These are phyloP conservation scores for Mycena albidolilacea DNA, from an alignment of 768 basidiomycete genomes.

Conservation along the genomic window DNA sequence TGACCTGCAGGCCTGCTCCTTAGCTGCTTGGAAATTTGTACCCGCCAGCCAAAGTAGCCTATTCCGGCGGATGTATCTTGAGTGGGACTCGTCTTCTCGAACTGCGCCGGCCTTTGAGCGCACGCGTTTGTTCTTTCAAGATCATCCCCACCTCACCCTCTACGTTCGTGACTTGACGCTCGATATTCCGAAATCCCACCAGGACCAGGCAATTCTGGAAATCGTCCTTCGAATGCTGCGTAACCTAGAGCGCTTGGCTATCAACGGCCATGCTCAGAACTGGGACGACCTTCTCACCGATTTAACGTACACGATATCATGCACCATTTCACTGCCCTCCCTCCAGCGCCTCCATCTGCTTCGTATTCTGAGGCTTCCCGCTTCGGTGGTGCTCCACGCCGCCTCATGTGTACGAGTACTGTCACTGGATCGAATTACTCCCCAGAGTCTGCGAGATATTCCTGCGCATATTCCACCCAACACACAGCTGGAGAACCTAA, in stretches of 20 bases:
- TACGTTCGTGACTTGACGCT: constrained; percentile 3
- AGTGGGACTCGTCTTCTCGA: constrained; percentile 5
- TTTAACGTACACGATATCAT: neutral
- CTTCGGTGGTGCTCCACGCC: constrained; percentile 7
- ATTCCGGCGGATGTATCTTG: constrained; percentile 4
- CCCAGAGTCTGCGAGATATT: neutral
- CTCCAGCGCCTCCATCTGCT: constrained; percentile 9
- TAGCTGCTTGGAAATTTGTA: constrained; percentile 2
- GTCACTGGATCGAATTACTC: neutral
- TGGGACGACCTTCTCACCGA: neutral
- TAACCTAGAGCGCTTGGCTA: constrained; percentile 11
- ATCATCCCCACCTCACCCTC: neutral
- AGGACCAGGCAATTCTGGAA: neutral
- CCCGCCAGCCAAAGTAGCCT: neutral
- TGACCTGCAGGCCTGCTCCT: neutral
- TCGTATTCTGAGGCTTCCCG: constrained; percentile 4
- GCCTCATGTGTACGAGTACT: constrained; percentile 3
- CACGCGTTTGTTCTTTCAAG: neutral
- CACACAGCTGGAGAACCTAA: neutral
- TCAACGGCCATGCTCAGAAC: neutral
- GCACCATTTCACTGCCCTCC: neutral
- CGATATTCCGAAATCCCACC: neutral
- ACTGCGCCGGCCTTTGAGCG: neutral
- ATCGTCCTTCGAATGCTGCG: neutral
- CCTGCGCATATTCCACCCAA: neutral